Base-by-base conservation (phyloP, 2,329 filamentous ascomycete species). In the Trichoderma lentiforme region DNA sequence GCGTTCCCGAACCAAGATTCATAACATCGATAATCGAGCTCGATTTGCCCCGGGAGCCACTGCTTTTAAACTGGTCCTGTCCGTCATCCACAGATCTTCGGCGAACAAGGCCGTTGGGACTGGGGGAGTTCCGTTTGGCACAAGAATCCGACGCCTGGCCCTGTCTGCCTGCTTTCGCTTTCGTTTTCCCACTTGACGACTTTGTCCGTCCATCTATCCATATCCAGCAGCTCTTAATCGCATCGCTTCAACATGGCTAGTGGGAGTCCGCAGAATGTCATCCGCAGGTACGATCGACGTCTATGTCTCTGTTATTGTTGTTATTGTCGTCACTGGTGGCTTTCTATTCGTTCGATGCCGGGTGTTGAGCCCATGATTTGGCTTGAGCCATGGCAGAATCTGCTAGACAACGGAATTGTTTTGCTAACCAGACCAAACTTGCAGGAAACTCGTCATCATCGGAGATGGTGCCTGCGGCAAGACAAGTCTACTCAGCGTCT, bases 381-480 rank as follows among this genome's bases (percentile, higher is more conserved):
- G 26, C 63, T 51, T 26, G 47, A 39, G 63, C 63, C 30, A 18
- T 36, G 56, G 53, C 64, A 61, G 24, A 24, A 21, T 51, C 24
- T 34, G 34, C 34, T 30, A 9, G 56, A 61, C 8, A 26, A 24
- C 14, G 36, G 53, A 39, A 66, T 15, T 28, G 32, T 21, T 64
- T 64, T 73, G 32, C 58, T 75, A 76, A 71, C 76, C 74, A 58
- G 67, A 58, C 24, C 66, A 57, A 53, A 74, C 47, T 3, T 64
- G 21, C 80, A 97, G 95, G 86, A 98, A 98, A 85, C 87, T 98
- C 80, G 95, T 98, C 79, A 98, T 98, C 77, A 97, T 98, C 78
- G 95, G 95, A 74, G 95, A 98, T 80, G 96, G 96, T 86, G 96
- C 96, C 77, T 99, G 96, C 84, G 96, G 96, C 79, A 99, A 99